Base-by-base conservation (phyloP, 257 asterid species). In the Primulina tabacum region DNA sequence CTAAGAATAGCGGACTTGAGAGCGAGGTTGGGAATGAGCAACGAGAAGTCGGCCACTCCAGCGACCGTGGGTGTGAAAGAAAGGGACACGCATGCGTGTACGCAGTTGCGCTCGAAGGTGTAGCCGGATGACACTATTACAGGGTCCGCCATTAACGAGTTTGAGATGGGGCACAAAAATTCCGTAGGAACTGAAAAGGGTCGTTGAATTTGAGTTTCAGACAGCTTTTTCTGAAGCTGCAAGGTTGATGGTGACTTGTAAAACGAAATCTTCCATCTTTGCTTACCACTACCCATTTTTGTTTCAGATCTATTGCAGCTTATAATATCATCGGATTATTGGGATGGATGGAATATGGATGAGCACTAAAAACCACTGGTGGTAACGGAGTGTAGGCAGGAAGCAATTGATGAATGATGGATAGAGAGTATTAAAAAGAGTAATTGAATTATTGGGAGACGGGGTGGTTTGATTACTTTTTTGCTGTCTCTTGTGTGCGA, bases 51-150 rank as follows among this genome's bases (percentile, higher is more conserved):
- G 1, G 87, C 8, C 3, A 83, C 21, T 61, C 32, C 21, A 85
- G 83, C 32, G 38, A 89, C 84, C 60, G 70, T 21, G 29, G 96
- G 99, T n/a, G 29, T 71, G 67, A 83, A 94, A 5, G 82, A 70
- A 3, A 94, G 91, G 14, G 95, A 85, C 24, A 72, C 62, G 82
- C 99, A 90, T 38, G 96, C 97, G 8, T 66, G 74, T 17, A 86
- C 84, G 79, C 87, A 87, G 73, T 76, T 83, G 28, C 97, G 94
- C 53, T 93, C 99, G 80, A 93, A 93, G 5, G 96, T 81, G 81
- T 90, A 96, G 62, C 97, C 97, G 34, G 97, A 89, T 30, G 97
- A 75, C 16, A 87, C 87, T 10, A 93, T 83, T 2, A 93, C 96
- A 1, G 99, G 99, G 78, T 93, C 99, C 71, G 92, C 90, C 99